A percentile compares a stretch with the other conserved stretches of the same genome.
Evolutionary conservation across 148 eudicot species (phyloP).

Genomic region (Silene conica): DNA sequence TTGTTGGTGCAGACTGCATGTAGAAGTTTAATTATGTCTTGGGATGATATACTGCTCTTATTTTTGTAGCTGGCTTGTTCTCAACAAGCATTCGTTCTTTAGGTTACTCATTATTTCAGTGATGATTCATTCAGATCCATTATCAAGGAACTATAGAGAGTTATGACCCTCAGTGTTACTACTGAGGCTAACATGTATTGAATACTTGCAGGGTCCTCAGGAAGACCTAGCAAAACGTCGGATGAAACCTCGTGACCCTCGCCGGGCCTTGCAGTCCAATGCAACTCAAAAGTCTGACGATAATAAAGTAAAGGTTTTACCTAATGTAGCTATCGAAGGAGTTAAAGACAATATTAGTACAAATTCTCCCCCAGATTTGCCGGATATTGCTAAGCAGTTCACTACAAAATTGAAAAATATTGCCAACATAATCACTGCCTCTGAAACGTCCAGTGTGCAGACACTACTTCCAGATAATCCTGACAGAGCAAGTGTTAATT

Average conservation of each 20-base stretch:
- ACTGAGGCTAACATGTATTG: neutral
- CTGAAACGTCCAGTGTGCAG: constrained; percentile 43
- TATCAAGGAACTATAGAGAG: neutral
- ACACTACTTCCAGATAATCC: constrained; percentile 29
- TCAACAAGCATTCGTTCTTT: neutral
- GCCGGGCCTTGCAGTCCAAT: constrained; percentile 59
- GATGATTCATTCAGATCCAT: neutral
- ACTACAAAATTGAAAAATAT: constrained; percentile 69
- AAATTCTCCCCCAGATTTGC: constrained; percentile 27
- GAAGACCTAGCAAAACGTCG: constrained; percentile 63
- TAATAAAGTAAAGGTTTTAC: constrained; percentile 31
- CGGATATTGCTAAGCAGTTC: constrained; percentile 69
- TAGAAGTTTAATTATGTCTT: neutral
- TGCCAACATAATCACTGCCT: constrained; percentile 54
- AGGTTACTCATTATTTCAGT: neutral
- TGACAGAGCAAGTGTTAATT: constrained; percentile 27
- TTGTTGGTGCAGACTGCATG: neutral
- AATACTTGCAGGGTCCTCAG: constrained; percentile 43
- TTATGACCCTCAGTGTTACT: neutral
- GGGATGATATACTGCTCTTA: neutral
- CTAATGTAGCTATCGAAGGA: constrained; percentile 28
- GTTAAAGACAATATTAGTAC: constrained; percentile 29
- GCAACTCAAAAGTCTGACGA: constrained; percentile 31
- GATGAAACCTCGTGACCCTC: constrained; percentile 97
- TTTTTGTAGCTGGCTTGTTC: neutral